Conservation (phyloP, 2,329 filamentous ascomycete species). For the Penicillium sp. region DNA sequence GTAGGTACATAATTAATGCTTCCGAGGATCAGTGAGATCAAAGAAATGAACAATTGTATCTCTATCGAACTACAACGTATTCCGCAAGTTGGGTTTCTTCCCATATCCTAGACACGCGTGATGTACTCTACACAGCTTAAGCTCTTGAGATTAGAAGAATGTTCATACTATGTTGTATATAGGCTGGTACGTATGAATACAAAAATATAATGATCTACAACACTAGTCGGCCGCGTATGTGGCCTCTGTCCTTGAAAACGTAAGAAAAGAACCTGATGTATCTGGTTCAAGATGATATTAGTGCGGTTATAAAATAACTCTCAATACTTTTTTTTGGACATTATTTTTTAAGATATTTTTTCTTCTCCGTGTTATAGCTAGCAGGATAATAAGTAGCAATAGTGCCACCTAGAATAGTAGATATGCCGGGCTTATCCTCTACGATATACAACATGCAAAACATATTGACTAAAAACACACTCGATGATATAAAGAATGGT, state of each 20-base stretch:
- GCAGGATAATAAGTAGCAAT: not conserved
- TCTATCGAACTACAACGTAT: not conserved
- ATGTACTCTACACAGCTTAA: not conserved
- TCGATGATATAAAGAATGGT: not conserved
- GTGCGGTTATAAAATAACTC: no score
- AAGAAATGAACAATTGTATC: not conserved
- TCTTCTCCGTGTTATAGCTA: not conserved
- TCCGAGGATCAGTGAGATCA: not conserved
- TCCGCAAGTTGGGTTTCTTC: not conserved
- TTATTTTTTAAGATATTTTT: not conserved
- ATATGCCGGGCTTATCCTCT: not conserved
- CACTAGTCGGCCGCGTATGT: not conserved
- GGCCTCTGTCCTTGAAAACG: not conserved
- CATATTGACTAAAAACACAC: not conserved
- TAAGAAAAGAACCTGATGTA: no score
- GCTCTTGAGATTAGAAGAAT: not conserved
- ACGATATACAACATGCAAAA: not conserved
- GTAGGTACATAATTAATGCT: not conserved
- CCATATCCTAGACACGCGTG: not conserved
- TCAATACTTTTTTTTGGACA: no score
- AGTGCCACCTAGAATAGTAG: not conserved
- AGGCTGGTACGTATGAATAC: not conserved
- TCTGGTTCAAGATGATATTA: not conserved
- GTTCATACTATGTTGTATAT: no score
- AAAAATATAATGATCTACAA: not conserved